phyloP scores from a whole-genome alignment of 768 basidiomycete genomes.

The Lentinula detonsa region DNA sequence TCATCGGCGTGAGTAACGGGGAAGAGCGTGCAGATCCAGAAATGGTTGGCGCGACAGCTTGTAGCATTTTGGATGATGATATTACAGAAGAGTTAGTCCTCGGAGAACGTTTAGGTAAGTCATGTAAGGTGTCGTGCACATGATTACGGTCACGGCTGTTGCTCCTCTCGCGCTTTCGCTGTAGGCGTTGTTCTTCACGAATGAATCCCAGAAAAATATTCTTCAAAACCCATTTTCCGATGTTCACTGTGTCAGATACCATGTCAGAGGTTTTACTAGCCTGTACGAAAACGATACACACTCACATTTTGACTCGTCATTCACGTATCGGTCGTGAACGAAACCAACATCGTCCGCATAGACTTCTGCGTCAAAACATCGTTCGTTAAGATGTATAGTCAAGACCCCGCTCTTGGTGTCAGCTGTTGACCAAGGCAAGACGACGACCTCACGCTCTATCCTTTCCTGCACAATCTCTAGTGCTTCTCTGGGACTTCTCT shows the following conservation, averaged over 20 bases:
- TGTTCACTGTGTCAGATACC: slow-evolving; percentile 55
- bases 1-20: slow-evolving; percentile 55
- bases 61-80: slow-evolving; percentile 59
- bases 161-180: slow-evolving; percentile 26
- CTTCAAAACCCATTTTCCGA: slow-evolving; percentile 86
- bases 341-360: slow-evolving; percentile 91
- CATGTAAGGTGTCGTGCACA: slow-evolving; percentile 16
- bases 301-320: slow-evolving; percentile 79
- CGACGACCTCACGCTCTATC: slow-evolving; percentile 92
- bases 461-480: slow-evolving; percentile 83
- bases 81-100: slow-evolving; percentile 41
- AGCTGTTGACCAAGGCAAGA: slow-evolving; percentile 77
- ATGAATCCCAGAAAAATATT: slow-evolving; percentile 82
- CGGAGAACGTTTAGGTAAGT: slow-evolving; percentile 13
- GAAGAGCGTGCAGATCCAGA: slow-evolving; percentile 39
- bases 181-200: slow-evolving; percentile 54
- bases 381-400: slow-evolving; percentile 81
- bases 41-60: slow-evolving; percentile 49
- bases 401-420: slow-evolving; percentile 90
- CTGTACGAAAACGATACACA: neutral
- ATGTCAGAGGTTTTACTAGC: slow-evolving; percentile 3
- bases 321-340: slow-evolving; percentile 49
- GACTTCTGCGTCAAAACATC: slow-evolving; percentile 91
- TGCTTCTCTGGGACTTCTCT: slow-evolving; percentile 72
- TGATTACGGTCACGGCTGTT: slow-evolving; percentile 17